Evolutionary conservation across 139 green algal species (phyloP).

Genomic region (Tetradesmus obliquus): DNA sequence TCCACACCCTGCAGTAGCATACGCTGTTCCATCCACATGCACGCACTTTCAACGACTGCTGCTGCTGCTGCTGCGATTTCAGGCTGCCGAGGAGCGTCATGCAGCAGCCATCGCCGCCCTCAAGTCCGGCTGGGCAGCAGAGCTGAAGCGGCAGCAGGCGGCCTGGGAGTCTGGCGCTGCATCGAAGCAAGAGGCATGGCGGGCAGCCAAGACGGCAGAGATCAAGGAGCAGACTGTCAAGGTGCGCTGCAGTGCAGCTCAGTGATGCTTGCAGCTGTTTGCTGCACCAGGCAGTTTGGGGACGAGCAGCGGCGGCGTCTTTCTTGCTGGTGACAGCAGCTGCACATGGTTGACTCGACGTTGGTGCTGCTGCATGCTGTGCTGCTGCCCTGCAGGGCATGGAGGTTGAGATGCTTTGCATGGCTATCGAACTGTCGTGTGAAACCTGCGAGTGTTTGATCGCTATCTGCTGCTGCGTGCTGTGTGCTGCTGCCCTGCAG

Average conservation of each 20-base stretch:
- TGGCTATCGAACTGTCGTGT: background rate
- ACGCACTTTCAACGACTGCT: background rate
- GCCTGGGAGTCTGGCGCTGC: conserved; percentile 62
- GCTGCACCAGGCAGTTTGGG: no score
- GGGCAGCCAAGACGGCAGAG: conserved; percentile 68
- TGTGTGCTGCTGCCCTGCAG: background rate
- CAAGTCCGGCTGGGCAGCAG: conserved; percentile 62
- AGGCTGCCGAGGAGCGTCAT: conserved; percentile 53
- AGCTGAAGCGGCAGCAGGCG: conserved; percentile 66
- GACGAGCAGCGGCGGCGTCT: no score
- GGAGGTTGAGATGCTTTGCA: background rate
- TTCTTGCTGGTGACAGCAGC: no score
- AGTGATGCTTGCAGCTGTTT: background rate
- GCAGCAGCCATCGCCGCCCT: conserved; percentile 54
- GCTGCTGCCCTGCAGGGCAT: background rate
- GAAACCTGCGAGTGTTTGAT: background rate
- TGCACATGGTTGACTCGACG: no score
- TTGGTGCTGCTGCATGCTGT: background rate
- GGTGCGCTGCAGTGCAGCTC: conserved; percentile 2
- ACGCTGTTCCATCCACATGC: background rate
- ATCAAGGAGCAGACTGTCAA: conserved; percentile 79
- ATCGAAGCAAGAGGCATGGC: conserved; percentile 64
- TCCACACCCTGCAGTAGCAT: background rate
- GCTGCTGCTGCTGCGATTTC: background rate
- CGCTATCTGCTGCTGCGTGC: background rate